Conservation (phyloP, 306 rosid genomes). For the Quillaja saponaria region DNA sequence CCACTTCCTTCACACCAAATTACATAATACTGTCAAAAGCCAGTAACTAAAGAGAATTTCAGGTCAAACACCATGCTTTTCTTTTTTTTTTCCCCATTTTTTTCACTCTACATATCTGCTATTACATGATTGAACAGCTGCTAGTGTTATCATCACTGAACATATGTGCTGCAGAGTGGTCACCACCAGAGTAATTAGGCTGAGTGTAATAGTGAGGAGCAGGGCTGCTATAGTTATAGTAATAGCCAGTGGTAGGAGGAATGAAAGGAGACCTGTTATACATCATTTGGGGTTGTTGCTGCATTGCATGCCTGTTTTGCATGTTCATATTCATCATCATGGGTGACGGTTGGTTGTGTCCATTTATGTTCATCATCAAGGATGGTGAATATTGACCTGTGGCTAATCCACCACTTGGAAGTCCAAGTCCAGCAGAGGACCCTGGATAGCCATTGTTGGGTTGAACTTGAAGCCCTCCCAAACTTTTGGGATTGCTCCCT, state of each 20-base stretch:
- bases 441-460: constrained; percentile 42
- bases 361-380: constrained; percentile 58
- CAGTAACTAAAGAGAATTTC: constrained; percentile 20
- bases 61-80: constrained; percentile 36
- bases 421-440: constrained; percentile 32
- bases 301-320: constrained; percentile 62
- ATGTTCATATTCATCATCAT: constrained; percentile 65
- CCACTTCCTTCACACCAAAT: constrained; percentile 30
- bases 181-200: constrained; percentile 36
- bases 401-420: constrained; percentile 43
- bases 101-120: background rate
- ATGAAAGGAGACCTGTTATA: constrained; percentile 66
- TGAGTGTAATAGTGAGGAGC: constrained; percentile 36
- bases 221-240: constrained; percentile 50
- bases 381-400: constrained; percentile 59
- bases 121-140: constrained; percentile 81
- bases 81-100: background rate
- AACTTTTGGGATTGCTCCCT: constrained; percentile 46
- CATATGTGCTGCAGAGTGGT: constrained; percentile 68
- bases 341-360: constrained; percentile 50
- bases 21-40: constrained; percentile 38
- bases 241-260: constrained; percentile 80
- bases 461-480: constrained; percentile 54
- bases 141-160: constrained; percentile 75
- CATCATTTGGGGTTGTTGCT: constrained; percentile 85